Evolutionary conservation across 2,329 filamentous ascomycete species (phyloP), one percentile per base, ranked within the genome.

Genomic region (Sporothrix pallida): DNA sequence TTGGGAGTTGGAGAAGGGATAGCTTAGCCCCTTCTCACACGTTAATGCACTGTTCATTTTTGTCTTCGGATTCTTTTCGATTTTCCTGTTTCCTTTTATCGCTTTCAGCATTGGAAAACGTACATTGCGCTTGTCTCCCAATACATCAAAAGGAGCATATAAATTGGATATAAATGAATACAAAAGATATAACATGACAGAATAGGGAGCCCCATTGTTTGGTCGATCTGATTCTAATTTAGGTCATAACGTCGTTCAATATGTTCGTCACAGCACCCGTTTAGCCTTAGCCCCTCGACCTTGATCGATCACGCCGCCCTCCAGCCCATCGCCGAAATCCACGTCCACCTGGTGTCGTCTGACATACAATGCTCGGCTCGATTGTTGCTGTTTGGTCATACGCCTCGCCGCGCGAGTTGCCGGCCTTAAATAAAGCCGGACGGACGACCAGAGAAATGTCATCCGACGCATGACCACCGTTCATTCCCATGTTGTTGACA

Each of bases 401-500:
- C 10, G 13, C 71, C 69, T 75, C 72, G 31, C 75, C 75, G 17
- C 65, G 68, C 8, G 74, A 70, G 58, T 70, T 73, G 48, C 74
- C 74, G 0, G 69, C 71, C 56, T 75, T 76, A 63, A 74, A 74
- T 3, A 76, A 52, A 1, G 54, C 73, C 10, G 74, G 75, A 13
- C 60, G 63, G 3, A 76, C 60, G 2, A 76, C 71, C 12, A 74
- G 52, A 3, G 68, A 20, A 54, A 75, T 52, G 20, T 63, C 56
- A 31, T 56, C 58, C 12, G 9, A 42, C 23, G 46, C 13, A 15
- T 52, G 65, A 8, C 52, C 46, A 15, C 65, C 26, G 23, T 31
- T 50, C 15, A 9, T 37, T 31, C 63, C 20, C 10, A 7, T 17
- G 48, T 26, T 69, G 48, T 26, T 42, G 56, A 23, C 37, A 31